These are phyloP conservation scores for Termitomyces heimii DNA, from an alignment of 768 basidiomycete genomes.

Conservation along the genomic window DNA sequence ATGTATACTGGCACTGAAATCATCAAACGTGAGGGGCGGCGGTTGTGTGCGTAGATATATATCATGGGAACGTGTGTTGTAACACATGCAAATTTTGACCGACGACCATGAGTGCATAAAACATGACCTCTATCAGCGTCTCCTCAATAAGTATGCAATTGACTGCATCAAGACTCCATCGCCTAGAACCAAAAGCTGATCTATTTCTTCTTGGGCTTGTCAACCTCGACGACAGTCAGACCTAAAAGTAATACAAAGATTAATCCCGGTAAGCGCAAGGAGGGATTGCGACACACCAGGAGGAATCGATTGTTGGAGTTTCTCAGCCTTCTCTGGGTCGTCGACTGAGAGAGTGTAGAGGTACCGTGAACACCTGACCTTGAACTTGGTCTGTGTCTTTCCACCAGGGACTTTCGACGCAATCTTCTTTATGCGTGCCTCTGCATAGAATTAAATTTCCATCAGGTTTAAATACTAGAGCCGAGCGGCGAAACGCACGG, in stretches of 20 bases:
- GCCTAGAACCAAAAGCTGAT: slow-evolving; percentile 49
- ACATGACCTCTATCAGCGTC: slow-evolving; percentile 6
- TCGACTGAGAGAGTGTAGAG: slow-evolving; percentile 96
- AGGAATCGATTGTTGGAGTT: slow-evolving; percentile 90
- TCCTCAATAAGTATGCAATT: slow-evolving; percentile 15
- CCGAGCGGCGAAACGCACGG: slow-evolving; percentile 49
- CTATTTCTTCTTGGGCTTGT: slow-evolving; percentile 76
- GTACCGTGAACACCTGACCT: slow-evolving; percentile 94
- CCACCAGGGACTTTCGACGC: slow-evolving; percentile 58
- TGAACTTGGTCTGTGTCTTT: slow-evolving; percentile 93
- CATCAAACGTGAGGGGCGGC: background rate
- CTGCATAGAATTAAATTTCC: slow-evolving; percentile 32
- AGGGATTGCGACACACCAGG: slow-evolving; percentile 68
- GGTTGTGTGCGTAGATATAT: slow-evolving; percentile 10
- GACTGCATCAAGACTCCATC: slow-evolving; percentile 17
- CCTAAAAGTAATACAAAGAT: slow-evolving; percentile 37
- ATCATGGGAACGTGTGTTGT: slow-evolving; percentile 21
- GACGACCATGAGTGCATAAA: slow-evolving; percentile 20
- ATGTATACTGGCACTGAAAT: slow-evolving; percentile 9
- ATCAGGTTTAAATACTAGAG: background rate
- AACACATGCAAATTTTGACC: slow-evolving; percentile 25
- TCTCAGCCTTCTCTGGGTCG: slow-evolving; percentile 98
- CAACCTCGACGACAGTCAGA: slow-evolving; percentile 85
- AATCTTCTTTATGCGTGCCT: slow-evolving; percentile 97
- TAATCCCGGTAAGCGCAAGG: background rate